phyloP scores from a whole-genome alignment of 2,329 filamentous ascomycete species.

The Aspergillus neoniger region DNA sequence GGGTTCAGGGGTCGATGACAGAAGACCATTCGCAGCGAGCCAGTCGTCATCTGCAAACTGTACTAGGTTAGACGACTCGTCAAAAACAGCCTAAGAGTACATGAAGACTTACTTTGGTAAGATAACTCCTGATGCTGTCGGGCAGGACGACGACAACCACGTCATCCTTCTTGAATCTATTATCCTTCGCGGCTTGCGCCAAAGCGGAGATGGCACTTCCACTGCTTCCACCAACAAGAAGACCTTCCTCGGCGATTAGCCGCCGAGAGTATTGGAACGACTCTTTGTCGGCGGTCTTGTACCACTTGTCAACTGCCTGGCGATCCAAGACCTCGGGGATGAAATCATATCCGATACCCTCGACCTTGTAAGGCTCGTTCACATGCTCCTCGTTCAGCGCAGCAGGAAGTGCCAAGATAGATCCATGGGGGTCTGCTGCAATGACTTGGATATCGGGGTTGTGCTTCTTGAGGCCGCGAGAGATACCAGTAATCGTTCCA shows the following conservation, averaged over 20 bases:
- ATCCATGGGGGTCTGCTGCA: constrained; percentile 89
- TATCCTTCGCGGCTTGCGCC: constrained; percentile 73
- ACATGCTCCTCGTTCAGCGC: constrained; percentile 74
- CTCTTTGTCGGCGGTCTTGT: constrained; percentile 93
- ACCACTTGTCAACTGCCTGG: constrained; percentile 84
- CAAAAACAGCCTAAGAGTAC: not conserved
- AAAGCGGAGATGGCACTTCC: constrained; percentile 87
- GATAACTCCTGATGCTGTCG: constrained; percentile 95
- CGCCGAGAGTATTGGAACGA: constrained; percentile 88
- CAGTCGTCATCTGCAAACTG: constrained; percentile 96
- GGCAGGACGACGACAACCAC: constrained; percentile 88
- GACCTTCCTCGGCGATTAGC: constrained; percentile 89
- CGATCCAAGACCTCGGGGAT: constrained; percentile 90
- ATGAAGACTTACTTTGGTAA: constrained; percentile 69
- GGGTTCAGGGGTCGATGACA: constrained; percentile 61
- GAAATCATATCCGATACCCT: constrained; percentile 98
- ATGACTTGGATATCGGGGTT: constrained; percentile 83
- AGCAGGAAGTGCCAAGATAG: constrained; percentile 82
- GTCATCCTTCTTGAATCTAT: constrained; percentile 77
- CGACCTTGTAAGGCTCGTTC: constrained; percentile 92
- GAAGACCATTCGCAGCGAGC: constrained; percentile 93
- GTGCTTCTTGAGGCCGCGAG: constrained; percentile 83
- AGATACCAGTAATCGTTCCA: constrained; percentile 89
- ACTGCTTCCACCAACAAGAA: constrained; percentile 90
- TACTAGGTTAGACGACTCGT: constrained; percentile 15